Conservation (phyloP, 495 filamentous ascomycete genomes). For the Hypoxylon fragiforme region DNA sequence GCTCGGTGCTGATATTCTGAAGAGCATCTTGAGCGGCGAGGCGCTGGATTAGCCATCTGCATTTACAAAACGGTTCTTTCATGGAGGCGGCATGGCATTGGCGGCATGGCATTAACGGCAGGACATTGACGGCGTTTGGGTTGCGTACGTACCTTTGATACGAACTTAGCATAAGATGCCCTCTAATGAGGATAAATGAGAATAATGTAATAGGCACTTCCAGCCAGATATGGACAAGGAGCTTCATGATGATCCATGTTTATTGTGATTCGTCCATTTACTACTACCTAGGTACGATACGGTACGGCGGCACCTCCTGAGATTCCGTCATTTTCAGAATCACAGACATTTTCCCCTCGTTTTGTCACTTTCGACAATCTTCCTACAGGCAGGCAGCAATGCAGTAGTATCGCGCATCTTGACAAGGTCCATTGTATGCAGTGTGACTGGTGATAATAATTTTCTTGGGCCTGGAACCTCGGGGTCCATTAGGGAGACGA, state of each 20-base stretch:
- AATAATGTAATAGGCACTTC: no score
- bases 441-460: background rate
- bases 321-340: background rate
- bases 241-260: no score
- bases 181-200: conserved; percentile 1
- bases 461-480: conserved; percentile 11
- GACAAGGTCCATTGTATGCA: no score
- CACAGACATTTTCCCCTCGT: background rate
- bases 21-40: conserved; percentile 57
- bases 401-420: background rate
- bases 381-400: no score
- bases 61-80: conserved; percentile 3
- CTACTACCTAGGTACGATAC: no score
- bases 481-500: background rate
- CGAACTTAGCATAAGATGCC: background rate
- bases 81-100: conserved; percentile 30
- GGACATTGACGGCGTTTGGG: conserved; percentile 27
- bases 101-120: no score
- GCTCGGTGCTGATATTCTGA: conserved; percentile 60
- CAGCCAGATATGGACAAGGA: background rate
- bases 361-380: background rate
- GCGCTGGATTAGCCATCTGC: conserved; percentile 47
- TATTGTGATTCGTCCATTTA: no score
- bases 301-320: background rate
- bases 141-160: background rate